These are phyloP conservation scores for Fusarium multiceps DNA, from an alignment of 2,329 filamentous ascomycete species.

Conservation along the genomic window DNA sequence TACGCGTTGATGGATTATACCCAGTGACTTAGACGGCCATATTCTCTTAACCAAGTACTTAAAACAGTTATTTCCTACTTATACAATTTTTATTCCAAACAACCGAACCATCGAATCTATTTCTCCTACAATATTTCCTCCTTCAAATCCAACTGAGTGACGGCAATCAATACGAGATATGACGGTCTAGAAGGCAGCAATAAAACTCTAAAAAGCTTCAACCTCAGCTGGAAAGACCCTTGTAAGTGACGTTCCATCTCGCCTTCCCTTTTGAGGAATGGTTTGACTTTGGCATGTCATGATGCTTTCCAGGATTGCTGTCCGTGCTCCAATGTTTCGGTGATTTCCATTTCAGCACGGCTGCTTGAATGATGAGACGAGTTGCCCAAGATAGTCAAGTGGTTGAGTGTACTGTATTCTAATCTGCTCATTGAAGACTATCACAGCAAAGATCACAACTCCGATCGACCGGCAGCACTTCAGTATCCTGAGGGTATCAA, in stretches of 20 bases:
- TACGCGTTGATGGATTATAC: constrained; percentile 41
- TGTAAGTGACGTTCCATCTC: neutral
- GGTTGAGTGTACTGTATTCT: neutral
- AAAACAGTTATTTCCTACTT: neutral
- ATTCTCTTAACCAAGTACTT: constrained; percentile 3
- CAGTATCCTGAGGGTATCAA: constrained; percentile 37
- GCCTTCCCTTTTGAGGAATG: constrained; percentile 12
- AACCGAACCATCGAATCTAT: neutral
- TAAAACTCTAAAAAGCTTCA: constrained; percentile 3
- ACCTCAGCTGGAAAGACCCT: constrained; percentile 17
- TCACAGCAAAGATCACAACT: constrained; percentile 16
- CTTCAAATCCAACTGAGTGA: neutral
- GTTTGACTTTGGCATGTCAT: neutral
- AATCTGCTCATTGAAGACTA: neutral
- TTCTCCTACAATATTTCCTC: neutral
- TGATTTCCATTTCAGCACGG: constrained; percentile 6
- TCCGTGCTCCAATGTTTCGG: constrained; percentile 23
- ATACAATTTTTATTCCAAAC: neutral
- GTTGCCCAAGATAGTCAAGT: neutral
- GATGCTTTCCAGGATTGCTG: constrained; percentile 10
- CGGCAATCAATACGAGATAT: neutral
- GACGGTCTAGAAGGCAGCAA: neutral
- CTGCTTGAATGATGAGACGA: neutral
- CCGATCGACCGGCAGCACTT: constrained; percentile 40
- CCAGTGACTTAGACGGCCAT: constrained; percentile 38